Base-by-base conservation (phyloP, 2,329 filamentous ascomycete species). In the Zymoseptoria pseudotritici region DNA sequence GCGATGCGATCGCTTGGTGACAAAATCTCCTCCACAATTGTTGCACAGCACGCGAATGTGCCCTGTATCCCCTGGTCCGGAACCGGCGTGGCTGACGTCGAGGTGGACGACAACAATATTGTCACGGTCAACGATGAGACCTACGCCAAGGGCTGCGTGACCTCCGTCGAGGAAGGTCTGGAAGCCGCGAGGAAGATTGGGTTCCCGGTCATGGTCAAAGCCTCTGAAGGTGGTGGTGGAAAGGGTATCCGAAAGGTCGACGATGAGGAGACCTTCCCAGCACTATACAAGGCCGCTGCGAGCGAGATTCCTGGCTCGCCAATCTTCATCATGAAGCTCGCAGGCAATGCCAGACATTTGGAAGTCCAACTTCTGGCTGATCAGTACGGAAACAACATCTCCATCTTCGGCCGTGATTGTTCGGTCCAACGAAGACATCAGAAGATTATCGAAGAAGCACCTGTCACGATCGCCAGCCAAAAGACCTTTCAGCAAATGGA, bases 321-420 rank as follows among this genome's bases (percentile, higher is more conserved):
- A 68, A 99, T 99, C 78, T 99, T 99, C 83, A 96, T 99, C 80
- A 99, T 99, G 94, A 97, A 99, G 85, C 82, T 99, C 65, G 94
- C 94, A 55, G 94, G 93, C 69, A 96, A 96, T 74, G 94, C 94
- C 50, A 84, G 94, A 68, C 94, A 99, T 83, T 81, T 99, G 79
- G 94, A 99, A 78, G 95, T 99, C 60, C 94, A 99, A 79, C 82
- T 99, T 66, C 83, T 99, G 57, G 95, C 94, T 66, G 95, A 99
- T 80, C 91, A 99, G 82, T 99, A 99, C 76, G 94, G 95, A 73
- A 97, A 99, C 85, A 97, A 97, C 80, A 97, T 99, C 74, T 99
- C 94, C 8, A 86, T 99, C 56, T 99, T 97, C 71, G 94, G 94
- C 73, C 88, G 94, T 86, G 94, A 99, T 80, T 99, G 94, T 76